Conservation (phyloP, 75 land plant species). For the Pinus albicaulis region DNA sequence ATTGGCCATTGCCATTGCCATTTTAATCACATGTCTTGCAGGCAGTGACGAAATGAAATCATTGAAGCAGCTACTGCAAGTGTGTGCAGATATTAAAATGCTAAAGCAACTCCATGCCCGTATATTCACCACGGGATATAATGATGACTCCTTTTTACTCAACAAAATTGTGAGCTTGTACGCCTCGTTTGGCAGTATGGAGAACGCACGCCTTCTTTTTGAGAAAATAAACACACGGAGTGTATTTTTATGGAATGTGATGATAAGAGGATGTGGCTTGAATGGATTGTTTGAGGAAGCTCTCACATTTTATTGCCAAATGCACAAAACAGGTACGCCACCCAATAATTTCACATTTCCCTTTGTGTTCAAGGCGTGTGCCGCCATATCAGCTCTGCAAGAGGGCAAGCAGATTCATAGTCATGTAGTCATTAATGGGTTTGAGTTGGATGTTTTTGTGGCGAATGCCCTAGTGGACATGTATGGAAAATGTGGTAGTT, state of each 20-base stretch:
- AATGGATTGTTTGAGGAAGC: slow-evolving; percentile 41
- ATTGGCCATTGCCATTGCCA: no score
- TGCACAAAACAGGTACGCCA: slow-evolving; percentile 34
- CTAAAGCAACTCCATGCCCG: no score
- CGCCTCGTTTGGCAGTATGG: slow-evolving; percentile 42
- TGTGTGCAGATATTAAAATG: no score
- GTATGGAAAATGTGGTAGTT: slow-evolving; percentile 53
- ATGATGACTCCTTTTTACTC: slow-evolving; percentile 14
- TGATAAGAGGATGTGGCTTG: slow-evolving; percentile 47
- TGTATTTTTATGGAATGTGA: slow-evolving; percentile 53
- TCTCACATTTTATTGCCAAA: slow-evolving; percentile 30
- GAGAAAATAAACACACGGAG: slow-evolving; percentile 23
- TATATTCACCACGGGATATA: background rate
- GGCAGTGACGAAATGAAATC: no score
- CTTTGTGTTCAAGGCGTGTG: slow-evolving; percentile 50
- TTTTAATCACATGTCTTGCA: no score
- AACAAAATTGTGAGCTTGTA: slow-evolving; percentile 53
- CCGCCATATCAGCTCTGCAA: slow-evolving; percentile 28
- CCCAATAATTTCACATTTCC: slow-evolving; percentile 35
- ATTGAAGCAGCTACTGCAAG: no score
- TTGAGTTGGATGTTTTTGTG: slow-evolving; percentile 34
- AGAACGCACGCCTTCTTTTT: slow-evolving; percentile 50
- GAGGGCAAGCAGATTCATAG: slow-evolving; percentile 40
- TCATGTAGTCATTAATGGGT: slow-evolving; percentile 20
- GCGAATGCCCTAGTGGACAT: slow-evolving; percentile 55